Evolutionary conservation across 1,284 basidiomycete species (phyloP), one percentile per base, ranked within the genome.

Genomic region (Heliocybe sulcata): DNA sequence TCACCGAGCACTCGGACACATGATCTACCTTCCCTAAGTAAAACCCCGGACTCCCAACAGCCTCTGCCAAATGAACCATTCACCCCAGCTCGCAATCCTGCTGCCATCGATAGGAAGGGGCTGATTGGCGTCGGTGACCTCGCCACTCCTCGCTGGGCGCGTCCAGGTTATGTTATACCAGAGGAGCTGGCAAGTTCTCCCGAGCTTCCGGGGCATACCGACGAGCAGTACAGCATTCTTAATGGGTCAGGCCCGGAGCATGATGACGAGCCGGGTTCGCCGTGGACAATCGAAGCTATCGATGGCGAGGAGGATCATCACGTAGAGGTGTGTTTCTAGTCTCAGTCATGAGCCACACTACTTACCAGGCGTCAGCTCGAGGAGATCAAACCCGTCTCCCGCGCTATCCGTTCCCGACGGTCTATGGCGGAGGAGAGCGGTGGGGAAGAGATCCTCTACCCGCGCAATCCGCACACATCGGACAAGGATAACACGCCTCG

Each of bases 101-200:
- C 89, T 10, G 72, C 77, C 59, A 93, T 95, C 60, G 95, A 99
- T 73, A 80, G 96, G 55, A 81, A 86, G 16, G 90, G 85, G 23
- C 82, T 98, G 42, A 85, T 98, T 54, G 96, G 96, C 20, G 90
- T 98, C 10, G 96, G 96, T 35, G 96, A 98, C 72, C 82, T 98
- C n/a, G 79, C 94, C 6, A 98, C 96, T n/a, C 96, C 96, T 35
- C 82, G 94, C 59, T 99, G 94, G 95, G 80, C 82, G 55, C 74
- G 73, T 60, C 67, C 69, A 33, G 60, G 70, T 66, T 63, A 31
- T 19, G 67, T 72, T 58, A 73, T 55, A 42, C 58, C 68, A 9
- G 65, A 65, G 26, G 75, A 77, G 38, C 71, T 71, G 29, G 77
- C 75, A 54, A 77, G 82, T 55, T 49, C 47, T 16, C 23, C 23